Evolutionary conservation across 2,329 filamentous ascomycete genomes (phyloP).

Genomic region (Fonsecaea nubica): DNA sequence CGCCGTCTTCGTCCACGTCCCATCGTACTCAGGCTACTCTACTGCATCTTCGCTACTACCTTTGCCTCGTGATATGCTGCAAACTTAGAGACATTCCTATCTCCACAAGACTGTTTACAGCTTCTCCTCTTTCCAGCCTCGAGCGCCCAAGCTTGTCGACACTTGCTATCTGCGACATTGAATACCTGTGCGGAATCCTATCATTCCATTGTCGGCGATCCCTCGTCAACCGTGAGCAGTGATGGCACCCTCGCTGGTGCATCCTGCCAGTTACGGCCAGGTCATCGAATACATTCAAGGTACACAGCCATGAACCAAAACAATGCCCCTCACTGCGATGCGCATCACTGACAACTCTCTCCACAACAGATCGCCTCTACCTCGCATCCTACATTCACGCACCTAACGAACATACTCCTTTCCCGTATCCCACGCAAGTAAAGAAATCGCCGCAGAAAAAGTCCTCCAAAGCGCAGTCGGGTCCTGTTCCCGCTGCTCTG

Average conservation of each 20-base stretch:
- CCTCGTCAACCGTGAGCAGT: slow-evolving; percentile 14
- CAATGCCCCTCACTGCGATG: slow-evolving; percentile 45
- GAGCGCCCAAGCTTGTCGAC: slow-evolving; percentile 11
- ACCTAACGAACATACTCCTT: slow-evolving; percentile 80
- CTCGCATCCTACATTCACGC: slow-evolving; percentile 87
- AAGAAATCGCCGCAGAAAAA: slow-evolving; percentile 76
- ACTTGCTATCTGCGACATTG: neutral
- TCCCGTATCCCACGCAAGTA: slow-evolving; percentile 74
- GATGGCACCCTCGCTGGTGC: slow-evolving; percentile 43
- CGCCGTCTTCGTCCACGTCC: slow-evolving; percentile 2
- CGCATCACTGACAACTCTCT: slow-evolving; percentile 22
- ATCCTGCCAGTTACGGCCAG: slow-evolving; percentile 74
- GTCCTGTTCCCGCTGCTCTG: slow-evolving; percentile 58
- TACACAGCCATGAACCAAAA: slow-evolving; percentile 49
- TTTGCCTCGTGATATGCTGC: slow-evolving; percentile 28
- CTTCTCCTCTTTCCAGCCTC: slow-evolving; percentile 6
- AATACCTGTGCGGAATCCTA: neutral
- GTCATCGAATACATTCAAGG: slow-evolving; percentile 96
- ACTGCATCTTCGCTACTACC: slow-evolving; percentile 17
- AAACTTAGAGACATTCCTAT: slow-evolving; percentile 22
- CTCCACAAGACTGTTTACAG: slow-evolving; percentile 19
- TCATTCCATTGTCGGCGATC: slow-evolving; percentile 1
- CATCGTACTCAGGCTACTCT: slow-evolving; percentile 11
- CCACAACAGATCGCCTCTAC: slow-evolving; percentile 80
- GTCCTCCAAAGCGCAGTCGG: slow-evolving; percentile 69